These are phyloP conservation scores for Hypholoma sublateritium DNA, from an alignment of 768 basidiomycete species.

Conservation along the genomic window DNA sequence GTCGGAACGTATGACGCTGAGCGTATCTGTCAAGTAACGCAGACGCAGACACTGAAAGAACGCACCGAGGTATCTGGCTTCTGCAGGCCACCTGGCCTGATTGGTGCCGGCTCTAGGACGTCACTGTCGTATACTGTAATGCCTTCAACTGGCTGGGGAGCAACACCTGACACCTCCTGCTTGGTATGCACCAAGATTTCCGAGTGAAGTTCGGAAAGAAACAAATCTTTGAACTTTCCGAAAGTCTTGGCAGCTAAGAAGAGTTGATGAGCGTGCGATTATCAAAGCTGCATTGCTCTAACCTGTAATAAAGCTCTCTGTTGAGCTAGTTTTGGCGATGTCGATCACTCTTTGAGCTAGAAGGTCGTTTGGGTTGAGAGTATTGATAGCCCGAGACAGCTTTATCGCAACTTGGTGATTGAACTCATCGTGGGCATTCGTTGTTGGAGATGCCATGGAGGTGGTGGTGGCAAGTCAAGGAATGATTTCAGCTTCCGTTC, in stretches of 20 bases:
- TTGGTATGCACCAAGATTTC: constrained; percentile 74
- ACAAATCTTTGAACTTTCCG: constrained; percentile 82
- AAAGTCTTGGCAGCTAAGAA: constrained; percentile 72
- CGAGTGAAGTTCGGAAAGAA: constrained; percentile 74
- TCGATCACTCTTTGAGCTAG: constrained; percentile 78
- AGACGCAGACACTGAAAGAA: neutral
- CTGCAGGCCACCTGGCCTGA: constrained; percentile 78
- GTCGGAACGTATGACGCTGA: constrained; percentile 79
- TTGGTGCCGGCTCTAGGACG: constrained; percentile 77
- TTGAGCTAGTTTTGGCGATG: constrained; percentile 69
- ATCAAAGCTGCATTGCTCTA: constrained; percentile 12
- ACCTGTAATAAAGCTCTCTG: constrained; percentile 72
- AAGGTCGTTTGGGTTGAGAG: constrained; percentile 79
- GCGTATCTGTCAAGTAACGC: constrained; percentile 6
- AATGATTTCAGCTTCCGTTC: constrained; percentile 1
- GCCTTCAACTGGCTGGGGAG: constrained; percentile 64
- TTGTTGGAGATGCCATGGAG: constrained; percentile 26
- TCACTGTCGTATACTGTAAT: constrained; percentile 81
- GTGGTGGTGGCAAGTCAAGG: constrained; percentile 13
- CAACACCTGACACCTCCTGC: constrained; percentile 57
- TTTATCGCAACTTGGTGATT: constrained; percentile 73
- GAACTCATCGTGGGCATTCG: constrained; percentile 39
- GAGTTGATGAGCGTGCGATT: neutral
- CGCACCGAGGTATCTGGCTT: constrained; percentile 54
- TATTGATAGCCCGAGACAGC: constrained; percentile 79